Evolutionary conservation across 2,329 filamentous ascomycete genomes (phyloP).

Genomic region (Plectosphaerella cucumerina): DNA sequence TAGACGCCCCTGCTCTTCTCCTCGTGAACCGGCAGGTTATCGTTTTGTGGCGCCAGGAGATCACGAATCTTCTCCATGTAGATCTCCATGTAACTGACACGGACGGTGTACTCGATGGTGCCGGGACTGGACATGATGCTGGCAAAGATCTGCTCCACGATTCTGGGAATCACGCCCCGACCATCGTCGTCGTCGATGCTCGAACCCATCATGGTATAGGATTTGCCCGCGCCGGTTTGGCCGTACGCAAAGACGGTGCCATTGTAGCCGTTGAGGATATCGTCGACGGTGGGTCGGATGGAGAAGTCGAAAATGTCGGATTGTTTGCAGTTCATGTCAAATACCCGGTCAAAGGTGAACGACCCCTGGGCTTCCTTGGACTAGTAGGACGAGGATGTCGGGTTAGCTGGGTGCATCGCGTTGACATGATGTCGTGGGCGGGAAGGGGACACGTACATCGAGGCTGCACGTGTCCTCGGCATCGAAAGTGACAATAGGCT

Average conservation of each 20-base stretch:
- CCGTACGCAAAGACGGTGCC: conserved; percentile 98
- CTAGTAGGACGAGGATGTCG: conserved; percentile 36
- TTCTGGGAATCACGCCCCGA: conserved; percentile 93
- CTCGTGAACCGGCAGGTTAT: conserved; percentile 96
- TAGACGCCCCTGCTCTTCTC: conserved; percentile 96
- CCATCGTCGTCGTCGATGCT: conserved; percentile 87
- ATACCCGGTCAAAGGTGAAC: conserved; percentile 97
- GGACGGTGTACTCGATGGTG: conserved; percentile 97
- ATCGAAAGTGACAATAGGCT: conserved; percentile 86
- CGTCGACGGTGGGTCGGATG: conserved; percentile 91
- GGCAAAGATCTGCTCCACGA: conserved; percentile 95
- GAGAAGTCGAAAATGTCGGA: conserved; percentile 97
- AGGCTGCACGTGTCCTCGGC: conserved; percentile 84
- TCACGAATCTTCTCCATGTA: conserved; percentile 99
- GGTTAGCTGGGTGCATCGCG: not conserved
- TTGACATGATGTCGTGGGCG: not conserved
- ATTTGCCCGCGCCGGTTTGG: conserved; percentile 97
- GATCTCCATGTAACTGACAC: conserved; percentile 99
- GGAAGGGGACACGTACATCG: conserved; percentile 58
- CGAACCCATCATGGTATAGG: conserved; percentile 97
- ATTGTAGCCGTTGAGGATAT: conserved; percentile 98
- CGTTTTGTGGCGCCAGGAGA: conserved; percentile 85
- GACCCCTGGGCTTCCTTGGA: conserved; percentile 76
- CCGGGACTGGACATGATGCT: conserved; percentile 88
- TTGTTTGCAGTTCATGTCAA: conserved; percentile 89